Evolutionary conservation across 306 rosid species (phyloP).

Genomic region (Quercus aquifolioides): DNA sequence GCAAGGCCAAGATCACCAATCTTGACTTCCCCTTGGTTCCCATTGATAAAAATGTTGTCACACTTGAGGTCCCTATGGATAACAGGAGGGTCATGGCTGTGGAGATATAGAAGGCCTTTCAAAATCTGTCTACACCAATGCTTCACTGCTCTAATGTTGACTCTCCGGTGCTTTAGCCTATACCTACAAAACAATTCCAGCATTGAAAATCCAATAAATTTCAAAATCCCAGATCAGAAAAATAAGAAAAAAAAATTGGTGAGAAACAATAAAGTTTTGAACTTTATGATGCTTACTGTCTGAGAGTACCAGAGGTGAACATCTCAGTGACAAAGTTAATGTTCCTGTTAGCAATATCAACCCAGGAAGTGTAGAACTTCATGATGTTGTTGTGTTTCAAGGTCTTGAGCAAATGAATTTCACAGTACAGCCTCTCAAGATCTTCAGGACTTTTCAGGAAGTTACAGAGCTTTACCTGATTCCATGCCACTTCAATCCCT

Average conservation of each 20-base stretch:
- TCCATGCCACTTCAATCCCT: constrained; percentile 99
- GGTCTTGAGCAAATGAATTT: constrained; percentile 96
- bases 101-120: constrained; percentile 88
- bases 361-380: constrained; percentile 96
- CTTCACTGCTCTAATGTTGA: constrained; percentile 91
- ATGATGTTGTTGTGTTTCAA: constrained; percentile 80
- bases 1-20: constrained; percentile 99
- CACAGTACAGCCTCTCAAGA: constrained; percentile 79
- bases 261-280: not conserved
- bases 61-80: constrained; percentile 99
- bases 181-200: constrained; percentile 53
- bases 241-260: not conserved
- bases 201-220: constrained; percentile 3
- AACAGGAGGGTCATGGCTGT: constrained; percentile 84
- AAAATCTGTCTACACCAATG: constrained; percentile 97
- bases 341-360: constrained; percentile 70
- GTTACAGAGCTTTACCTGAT: constrained; percentile 86
- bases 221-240: not conserved
- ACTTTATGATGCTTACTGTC: constrained; percentile 61
- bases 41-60: constrained; percentile 94
- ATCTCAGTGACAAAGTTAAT: constrained; percentile 96
- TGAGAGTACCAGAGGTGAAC: constrained; percentile 97
- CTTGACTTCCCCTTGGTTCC: constrained; percentile 96
- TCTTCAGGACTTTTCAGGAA: constrained; percentile 78
- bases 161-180: constrained; percentile 72